Conservation (phyloP, 352 stramenopile species). For the Phytophthora citricola region DNA sequence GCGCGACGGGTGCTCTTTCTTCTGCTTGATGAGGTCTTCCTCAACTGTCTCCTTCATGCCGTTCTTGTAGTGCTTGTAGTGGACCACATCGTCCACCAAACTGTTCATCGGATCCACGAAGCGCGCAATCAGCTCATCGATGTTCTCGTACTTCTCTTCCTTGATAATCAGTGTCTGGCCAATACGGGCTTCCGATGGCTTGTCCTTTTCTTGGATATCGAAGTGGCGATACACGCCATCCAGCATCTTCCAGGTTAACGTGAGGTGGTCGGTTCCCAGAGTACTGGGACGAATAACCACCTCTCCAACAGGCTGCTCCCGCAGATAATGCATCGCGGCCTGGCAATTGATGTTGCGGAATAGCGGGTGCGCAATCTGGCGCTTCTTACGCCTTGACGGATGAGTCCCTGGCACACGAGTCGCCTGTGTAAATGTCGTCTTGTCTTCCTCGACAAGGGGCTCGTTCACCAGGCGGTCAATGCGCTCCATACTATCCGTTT, state of each 20-base stretch:
- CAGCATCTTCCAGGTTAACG: constrained; percentile 90
- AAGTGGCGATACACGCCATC: constrained; percentile 90
- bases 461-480: constrained; percentile 84
- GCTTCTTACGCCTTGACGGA: constrained; percentile 82
- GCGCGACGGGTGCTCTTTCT: constrained; percentile 83
- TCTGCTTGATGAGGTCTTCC: constrained; percentile 90
- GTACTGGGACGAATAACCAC: constrained; percentile 89
- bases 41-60: constrained; percentile 74
- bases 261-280: constrained; percentile 84
- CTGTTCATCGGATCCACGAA: constrained; percentile 92
- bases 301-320: constrained; percentile 79
- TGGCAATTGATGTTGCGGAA: constrained; percentile 92
- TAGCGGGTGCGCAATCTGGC: constrained; percentile 84
- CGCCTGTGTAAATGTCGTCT: constrained; percentile 49
- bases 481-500: constrained; percentile 71
- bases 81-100: constrained; percentile 85
- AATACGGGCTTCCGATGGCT: constrained; percentile 84
- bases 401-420: constrained; percentile 35
- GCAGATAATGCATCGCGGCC: constrained; percentile 81
- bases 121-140: constrained; percentile 89
- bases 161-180: constrained; percentile 88
- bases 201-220: constrained; percentile 89
- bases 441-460: constrained; percentile 78
- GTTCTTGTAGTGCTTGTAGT: constrained; percentile 90
- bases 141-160: constrained; percentile 87